Evolutionary conservation across 306 rosid species (phyloP).

Genomic region (Acacia melanoxylon): DNA sequence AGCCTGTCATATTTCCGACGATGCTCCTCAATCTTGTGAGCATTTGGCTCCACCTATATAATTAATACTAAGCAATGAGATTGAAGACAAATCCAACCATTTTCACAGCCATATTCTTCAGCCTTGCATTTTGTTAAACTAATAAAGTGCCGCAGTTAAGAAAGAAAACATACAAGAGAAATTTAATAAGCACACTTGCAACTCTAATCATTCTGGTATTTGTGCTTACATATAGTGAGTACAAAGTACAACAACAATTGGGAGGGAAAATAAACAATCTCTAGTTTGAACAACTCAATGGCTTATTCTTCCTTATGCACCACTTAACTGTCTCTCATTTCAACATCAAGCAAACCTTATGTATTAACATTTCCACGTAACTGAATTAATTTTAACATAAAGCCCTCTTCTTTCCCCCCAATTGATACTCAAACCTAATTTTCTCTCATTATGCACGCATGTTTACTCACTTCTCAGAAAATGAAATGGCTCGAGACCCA

Average conservation of each 20-base stretch:
- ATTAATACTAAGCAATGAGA: constrained; percentile 30
- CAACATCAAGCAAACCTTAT: not conserved
- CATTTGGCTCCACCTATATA: constrained; percentile 85
- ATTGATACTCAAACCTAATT: not conserved
- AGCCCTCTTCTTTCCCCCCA: not conserved
- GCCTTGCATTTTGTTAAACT: not conserved
- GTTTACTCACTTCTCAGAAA: not conserved
- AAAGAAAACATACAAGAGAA: not conserved
- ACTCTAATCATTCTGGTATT: not conserved
- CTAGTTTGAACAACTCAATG: not conserved
- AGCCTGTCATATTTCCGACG: constrained; percentile 89
- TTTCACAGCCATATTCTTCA: not conserved
- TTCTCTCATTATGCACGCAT: not conserved
- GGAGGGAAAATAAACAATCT: not conserved
- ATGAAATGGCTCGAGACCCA: not conserved
- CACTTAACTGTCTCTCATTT: not conserved
- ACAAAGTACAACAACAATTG: not conserved
- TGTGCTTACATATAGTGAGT: not conserved
- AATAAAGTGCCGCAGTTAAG: not conserved
- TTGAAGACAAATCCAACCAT: constrained; percentile 17
- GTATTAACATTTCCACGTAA: not conserved
- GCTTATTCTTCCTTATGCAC: not conserved
- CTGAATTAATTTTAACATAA: not conserved
- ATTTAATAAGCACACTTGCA: not conserved
- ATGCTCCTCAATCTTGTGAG: constrained; percentile 86